These are phyloP conservation scores for Chaetomiaceae sp. DNA, from an alignment of 2,329 filamentous ascomycete species.

Conservation along the genomic window DNA sequence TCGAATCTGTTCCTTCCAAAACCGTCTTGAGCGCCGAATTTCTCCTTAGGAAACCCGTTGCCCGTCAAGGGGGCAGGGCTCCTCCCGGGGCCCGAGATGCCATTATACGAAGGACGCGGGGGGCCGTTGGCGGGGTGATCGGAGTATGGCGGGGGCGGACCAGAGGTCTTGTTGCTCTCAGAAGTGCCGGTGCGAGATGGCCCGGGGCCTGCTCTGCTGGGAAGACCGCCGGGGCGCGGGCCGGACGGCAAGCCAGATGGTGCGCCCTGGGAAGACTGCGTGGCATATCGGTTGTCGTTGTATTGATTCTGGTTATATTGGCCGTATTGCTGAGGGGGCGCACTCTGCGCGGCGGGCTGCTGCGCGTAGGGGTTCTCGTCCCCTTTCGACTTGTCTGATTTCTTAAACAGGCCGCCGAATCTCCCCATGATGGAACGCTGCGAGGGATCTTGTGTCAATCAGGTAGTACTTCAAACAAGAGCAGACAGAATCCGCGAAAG, in stretches of 20 bases:
- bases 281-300: constrained; percentile 28
- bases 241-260: constrained; percentile 24
- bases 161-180: constrained; percentile 14
- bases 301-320: constrained; percentile 15
- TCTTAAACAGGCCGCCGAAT: constrained; percentile 50
- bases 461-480: constrained; percentile 3
- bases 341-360: constrained; percentile 50
- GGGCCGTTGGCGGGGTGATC: neutral
- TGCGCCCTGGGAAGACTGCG: constrained; percentile 20
- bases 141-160: constrained; percentile 36
- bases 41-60: constrained; percentile 21
- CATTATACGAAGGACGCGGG: neutral
- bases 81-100: constrained; percentile 6
- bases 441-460: constrained; percentile 2
- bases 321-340: constrained; percentile 36
- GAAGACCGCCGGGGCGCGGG: constrained; percentile 34
- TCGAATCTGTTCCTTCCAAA: constrained; percentile 54
- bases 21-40: constrained; percentile 34
- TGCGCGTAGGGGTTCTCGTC: constrained; percentile 57
- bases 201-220: constrained; percentile 35
- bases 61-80: constrained; percentile 14
- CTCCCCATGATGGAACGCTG: constrained; percentile 48
- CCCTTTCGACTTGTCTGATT: constrained; percentile 45
- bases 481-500: neutral
- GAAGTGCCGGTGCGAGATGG: constrained; percentile 1